A percentile compares a stretch with the other conserved stretches of the same genome.
These are phyloP conservation scores for Phytophthora melonis DNA, from an alignment of 352 stramenopile genomes.

Conservation along the genomic window DNA sequence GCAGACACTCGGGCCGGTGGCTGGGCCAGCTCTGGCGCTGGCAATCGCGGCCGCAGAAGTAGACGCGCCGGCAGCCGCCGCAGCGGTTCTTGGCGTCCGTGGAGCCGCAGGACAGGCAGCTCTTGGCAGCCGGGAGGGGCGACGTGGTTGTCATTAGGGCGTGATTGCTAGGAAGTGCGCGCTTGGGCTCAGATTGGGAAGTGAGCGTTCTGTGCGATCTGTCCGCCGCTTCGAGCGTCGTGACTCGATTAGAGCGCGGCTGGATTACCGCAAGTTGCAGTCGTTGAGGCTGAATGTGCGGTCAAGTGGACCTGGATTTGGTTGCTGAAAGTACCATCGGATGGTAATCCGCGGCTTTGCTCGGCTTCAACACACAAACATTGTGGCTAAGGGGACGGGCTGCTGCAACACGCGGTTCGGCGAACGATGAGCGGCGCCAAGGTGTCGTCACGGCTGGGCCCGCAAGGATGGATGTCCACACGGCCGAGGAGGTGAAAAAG, in stretches of 20 bases:
- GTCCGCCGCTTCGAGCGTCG: conserved; percentile 16
- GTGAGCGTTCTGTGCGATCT: conserved; percentile 13
- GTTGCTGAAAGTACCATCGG: neutral
- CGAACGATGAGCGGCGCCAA: neutral
- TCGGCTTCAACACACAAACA: neutral
- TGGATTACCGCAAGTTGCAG: neutral
- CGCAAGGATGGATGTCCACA: neutral
- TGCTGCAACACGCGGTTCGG: neutral
- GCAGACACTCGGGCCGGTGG: conserved; percentile 61
- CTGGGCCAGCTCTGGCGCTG: conserved; percentile 68
- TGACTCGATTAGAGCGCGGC: conserved; percentile 22
- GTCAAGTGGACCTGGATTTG: neutral
- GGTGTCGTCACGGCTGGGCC: neutral
- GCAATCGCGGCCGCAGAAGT: conserved; percentile 84
- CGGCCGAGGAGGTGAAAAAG: too few relatives aligned
- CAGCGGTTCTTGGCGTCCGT: conserved; percentile 72
- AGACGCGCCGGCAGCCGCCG: conserved; percentile 72
- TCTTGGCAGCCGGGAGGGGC: conserved; percentile 15
- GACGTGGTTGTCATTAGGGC: conserved; percentile 6
- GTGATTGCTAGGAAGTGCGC: neutral
- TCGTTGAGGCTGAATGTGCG: neutral
- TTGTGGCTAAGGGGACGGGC: neutral
- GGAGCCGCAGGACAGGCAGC: conserved; percentile 59
- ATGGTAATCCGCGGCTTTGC: neutral
- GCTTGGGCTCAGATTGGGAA: conserved; percentile 35